These are phyloP conservation scores for Hortiboletus campestris DNA, from an alignment of 768 basidiomycete genomes.

Conservation along the genomic window DNA sequence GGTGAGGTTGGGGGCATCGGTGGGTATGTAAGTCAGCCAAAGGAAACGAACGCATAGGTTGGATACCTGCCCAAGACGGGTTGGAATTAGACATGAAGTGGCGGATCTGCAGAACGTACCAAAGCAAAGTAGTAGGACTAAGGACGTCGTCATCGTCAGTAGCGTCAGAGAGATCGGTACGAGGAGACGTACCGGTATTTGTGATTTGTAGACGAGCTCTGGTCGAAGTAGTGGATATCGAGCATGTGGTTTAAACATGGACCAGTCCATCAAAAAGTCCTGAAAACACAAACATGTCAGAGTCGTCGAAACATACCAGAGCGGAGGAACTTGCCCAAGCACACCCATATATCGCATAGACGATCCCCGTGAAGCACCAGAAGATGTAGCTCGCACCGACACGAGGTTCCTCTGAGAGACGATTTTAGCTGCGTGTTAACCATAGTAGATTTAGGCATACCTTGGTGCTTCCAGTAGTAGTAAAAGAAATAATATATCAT, in stretches of 20 bases:
- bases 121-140: constrained; percentile 81
- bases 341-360: constrained; percentile 68
- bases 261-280: constrained; percentile 97
- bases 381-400: constrained; percentile 55
- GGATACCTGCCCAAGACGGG: constrained; percentile 46
- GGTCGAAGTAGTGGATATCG: constrained; percentile 61
- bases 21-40: constrained; percentile 80
- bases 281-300: constrained; percentile 25
- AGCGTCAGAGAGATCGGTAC: background rate
- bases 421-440: background rate
- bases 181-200: constrained; percentile 47
- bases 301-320: background rate
- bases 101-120: constrained; percentile 36
- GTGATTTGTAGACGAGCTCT: constrained; percentile 71
- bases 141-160: background rate
- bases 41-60: constrained; percentile 77
- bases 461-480: constrained; percentile 72
- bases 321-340: constrained; percentile 61
- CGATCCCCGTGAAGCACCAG: constrained; percentile 64
- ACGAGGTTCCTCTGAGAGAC: constrained; percentile 26
- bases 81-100: background rate
- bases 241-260: constrained; percentile 58
- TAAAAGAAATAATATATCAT: constrained; percentile 67
- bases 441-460: constrained; percentile 27
- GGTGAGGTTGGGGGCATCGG: constrained; percentile 43